Conservation (phyloP, 73 alveolate genomes). For the Paramecium caudatum region DNA sequence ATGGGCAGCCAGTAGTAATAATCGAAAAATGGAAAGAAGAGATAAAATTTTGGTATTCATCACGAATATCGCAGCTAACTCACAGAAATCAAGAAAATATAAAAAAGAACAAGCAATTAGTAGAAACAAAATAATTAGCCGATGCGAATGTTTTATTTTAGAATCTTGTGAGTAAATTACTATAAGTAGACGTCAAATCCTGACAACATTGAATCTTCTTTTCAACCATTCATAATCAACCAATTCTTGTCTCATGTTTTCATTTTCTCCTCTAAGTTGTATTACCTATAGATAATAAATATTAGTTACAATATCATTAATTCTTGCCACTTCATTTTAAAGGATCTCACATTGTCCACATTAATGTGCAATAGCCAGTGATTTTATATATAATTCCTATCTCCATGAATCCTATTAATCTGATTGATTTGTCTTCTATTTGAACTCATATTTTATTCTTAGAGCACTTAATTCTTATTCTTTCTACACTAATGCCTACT, state of each 20-base stretch:
- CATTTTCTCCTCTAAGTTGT: not conserved
- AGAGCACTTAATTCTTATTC: slow-evolving; percentile 28
- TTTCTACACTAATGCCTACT: not conserved
- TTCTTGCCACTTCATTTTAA: not conserved
- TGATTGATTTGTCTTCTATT: not conserved
- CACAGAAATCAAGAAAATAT: slow-evolving; percentile 2
- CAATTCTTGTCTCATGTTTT: not conserved
- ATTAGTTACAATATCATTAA: not conserved
- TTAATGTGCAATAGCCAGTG: not conserved
- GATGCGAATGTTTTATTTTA: no score
- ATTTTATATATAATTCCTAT: slow-evolving; percentile 36
- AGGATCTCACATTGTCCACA: not conserved
- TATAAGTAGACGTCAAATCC: no score
- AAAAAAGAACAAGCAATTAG: not conserved
- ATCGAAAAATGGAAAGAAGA: not conserved
- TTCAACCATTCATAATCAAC: slow-evolving; percentile 27
- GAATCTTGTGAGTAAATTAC: no score
- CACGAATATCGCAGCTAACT: not conserved
- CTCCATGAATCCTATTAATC: not conserved
- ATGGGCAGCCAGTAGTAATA: slow-evolving; percentile 15
- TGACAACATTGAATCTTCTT: no score
- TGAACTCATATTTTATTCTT: slow-evolving; percentile 28
- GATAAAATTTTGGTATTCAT: not conserved
- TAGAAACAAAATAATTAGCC: not conserved
- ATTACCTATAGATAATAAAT: not conserved